Percentiles rank a stretch among this genome's conserved stretches.
These are phyloP conservation scores for Cladosporium oxysporum DNA, from an alignment of 2,329 filamentous ascomycete species.

Conservation along the genomic window DNA sequence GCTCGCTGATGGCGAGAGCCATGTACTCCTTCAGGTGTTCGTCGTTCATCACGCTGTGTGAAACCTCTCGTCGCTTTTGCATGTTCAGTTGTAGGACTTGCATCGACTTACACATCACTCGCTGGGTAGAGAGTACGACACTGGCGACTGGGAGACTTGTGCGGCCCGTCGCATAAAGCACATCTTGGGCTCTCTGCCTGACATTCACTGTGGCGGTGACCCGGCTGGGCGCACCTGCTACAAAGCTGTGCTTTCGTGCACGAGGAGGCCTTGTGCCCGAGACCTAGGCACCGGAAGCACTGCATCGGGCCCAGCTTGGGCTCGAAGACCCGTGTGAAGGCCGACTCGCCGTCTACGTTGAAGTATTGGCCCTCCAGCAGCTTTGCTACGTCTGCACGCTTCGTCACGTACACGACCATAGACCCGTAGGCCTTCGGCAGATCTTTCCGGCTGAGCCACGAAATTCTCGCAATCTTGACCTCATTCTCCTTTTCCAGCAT, in stretches of 20 bases:
- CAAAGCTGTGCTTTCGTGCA: not conserved
- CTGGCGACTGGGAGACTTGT: not conserved
- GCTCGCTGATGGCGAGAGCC: not conserved
- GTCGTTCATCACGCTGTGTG: not conserved
- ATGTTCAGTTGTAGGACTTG: not conserved
- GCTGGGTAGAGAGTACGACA: not conserved
- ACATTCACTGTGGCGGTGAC: not conserved
- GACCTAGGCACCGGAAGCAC: not conserved
- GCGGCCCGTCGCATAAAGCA: not conserved
- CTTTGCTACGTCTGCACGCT: constrained; percentile 9
- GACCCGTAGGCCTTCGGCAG: constrained; percentile 18
- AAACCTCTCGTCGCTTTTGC: not conserved
- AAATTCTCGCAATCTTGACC: constrained; percentile 16
- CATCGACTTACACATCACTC: not conserved
- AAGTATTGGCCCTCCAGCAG: constrained; percentile 10
- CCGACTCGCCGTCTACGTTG: not conserved
- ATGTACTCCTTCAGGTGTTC: not conserved
- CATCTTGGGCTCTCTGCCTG: not conserved
- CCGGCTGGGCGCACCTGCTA: not conserved
- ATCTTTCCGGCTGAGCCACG: constrained; percentile 20
- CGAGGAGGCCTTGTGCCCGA: not conserved
- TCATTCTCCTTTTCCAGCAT: constrained; percentile 22
- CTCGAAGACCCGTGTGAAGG: constrained; percentile 1
- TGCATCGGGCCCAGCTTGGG: not conserved
- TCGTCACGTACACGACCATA: constrained; percentile 20